Conservation (phyloP, 805 yeast species). For the Candida mattraensis region DNA sequence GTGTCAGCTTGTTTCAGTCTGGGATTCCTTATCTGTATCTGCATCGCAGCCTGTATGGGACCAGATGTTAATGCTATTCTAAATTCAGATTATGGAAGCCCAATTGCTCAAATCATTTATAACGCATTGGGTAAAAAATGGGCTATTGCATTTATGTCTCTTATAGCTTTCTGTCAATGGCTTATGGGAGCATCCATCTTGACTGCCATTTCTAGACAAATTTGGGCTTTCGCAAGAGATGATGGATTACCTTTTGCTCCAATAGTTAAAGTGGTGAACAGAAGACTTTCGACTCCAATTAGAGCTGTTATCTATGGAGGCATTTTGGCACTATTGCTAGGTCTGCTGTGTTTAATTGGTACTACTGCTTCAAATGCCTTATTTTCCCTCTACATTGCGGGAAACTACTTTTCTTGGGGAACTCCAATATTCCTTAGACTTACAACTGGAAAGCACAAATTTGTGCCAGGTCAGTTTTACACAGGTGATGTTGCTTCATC, state of each 20-base stretch:
- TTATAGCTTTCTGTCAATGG: constrained; percentile 49
- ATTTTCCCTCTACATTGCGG: constrained; percentile 46
- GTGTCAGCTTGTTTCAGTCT: constrained; percentile 42
- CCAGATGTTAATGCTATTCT: constrained; percentile 37
- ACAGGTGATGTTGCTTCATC: constrained; percentile 37
- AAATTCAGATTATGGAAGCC: constrained; percentile 37
- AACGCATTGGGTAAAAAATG: constrained; percentile 48
- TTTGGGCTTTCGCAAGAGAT: constrained; percentile 54
- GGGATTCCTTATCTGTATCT: constrained; percentile 45
- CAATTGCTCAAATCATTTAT: constrained; percentile 48
- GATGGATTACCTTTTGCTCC: constrained; percentile 48
- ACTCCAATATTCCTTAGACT: constrained; percentile 42
- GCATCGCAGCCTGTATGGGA: constrained; percentile 32
- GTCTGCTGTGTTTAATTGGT: constrained; percentile 42
- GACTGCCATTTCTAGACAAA: constrained; percentile 49
- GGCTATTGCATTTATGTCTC: constrained; percentile 49
- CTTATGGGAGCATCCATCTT: constrained; percentile 48
- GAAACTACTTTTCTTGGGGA: constrained; percentile 45
- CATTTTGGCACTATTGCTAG: constrained; percentile 36
- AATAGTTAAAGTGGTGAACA: constrained; percentile 43
- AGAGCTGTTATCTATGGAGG: constrained; percentile 45
- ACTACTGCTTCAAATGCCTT: constrained; percentile 47
- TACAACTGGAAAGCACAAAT: constrained; percentile 40
- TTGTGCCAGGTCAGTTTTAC: constrained; percentile 44
- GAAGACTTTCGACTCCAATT: constrained; percentile 41